phyloP scores from a whole-genome alignment of 2,329 filamentous ascomycete species.

The Colletotrichum simmondsii region DNA sequence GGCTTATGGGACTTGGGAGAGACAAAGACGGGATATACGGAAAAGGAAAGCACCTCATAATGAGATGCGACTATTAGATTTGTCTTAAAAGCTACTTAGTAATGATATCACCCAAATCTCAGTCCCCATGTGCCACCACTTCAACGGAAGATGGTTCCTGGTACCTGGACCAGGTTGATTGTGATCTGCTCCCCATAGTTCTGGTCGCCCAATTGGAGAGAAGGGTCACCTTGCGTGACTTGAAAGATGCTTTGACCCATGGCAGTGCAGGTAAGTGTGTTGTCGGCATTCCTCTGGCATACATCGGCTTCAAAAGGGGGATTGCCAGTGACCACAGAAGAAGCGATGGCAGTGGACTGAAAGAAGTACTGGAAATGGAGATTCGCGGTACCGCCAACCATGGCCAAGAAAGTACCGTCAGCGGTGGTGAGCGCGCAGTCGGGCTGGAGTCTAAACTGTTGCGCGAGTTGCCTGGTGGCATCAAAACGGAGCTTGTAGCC shows the following conservation, averaged over 20 bases:
- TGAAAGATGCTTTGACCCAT: neutral
- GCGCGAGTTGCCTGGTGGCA: neutral
- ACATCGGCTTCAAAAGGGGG: neutral
- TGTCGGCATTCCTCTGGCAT: neutral
- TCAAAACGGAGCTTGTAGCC: neutral
- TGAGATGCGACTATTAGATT: neutral
- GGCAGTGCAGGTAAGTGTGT: neutral
- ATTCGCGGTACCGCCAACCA: neutral
- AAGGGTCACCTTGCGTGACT: neutral
- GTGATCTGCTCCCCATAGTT: neutral
- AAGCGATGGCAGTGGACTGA: neutral
- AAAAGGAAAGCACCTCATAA: neutral
- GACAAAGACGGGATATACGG: slow-evolving; percentile 30
- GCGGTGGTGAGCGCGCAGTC: neutral
- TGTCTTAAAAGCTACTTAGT: neutral
- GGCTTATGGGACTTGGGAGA: slow-evolving; percentile 40
- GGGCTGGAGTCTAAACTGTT: neutral
- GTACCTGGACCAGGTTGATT: neutral
- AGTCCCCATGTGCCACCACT: neutral
- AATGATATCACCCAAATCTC: neutral
- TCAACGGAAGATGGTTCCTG: too few relatives aligned
- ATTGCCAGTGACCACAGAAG: neutral
- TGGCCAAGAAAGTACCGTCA: neutral
- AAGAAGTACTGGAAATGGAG: neutral
- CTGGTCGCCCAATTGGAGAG: neutral